Evolutionary conservation across 345 rosid species (phyloP), one percentile per base, ranked within the genome.

Genomic region (Salix purpurea): DNA sequence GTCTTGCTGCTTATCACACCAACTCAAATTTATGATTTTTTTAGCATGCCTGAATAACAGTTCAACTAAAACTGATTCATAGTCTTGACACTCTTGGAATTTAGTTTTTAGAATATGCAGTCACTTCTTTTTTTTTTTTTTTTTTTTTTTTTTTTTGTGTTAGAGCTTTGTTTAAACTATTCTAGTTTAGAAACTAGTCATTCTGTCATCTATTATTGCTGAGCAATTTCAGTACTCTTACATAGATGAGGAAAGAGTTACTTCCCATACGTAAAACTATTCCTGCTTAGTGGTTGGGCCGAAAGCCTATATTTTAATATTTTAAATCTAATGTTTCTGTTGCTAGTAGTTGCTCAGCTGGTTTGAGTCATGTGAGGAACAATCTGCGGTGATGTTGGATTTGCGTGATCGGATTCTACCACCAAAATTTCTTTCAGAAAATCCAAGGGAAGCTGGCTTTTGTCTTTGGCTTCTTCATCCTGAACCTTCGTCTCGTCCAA

Each of bases 391-490:
- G 76, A 92, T 91, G 95, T 78, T 76, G 65, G 88, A 87, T 82
- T 83, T 92, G 88, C 87, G 80, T 71, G 82, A 75, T 69, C 83
- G 92, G 71, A 85, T 89, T 80, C 91, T 92, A 50, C 94, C 95
- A 30, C 83, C 91, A 72, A 69, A 67, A 52, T 89, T 92, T 87
- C 92, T 90, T 74, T 89, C 90, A 42, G 87, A 83, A 82, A 82
- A 83, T 79, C 79, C 87, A 0, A 88, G 72, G 80, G 97, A 89
- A 85, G 90, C 95, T 80, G 97, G 92, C 62, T 91, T 88, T 83
- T 92, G 95, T 79, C 92, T 91, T 79, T 88, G 90, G 95, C 90
- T 92, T 82, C 89, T 92, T 81, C 97, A 91, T 84, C 97, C 97
- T 64, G 92, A 85, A 69, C 89, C 87, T 71, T 34, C 77, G 16